Base-by-base conservation (phyloP, 2,329 filamentous ascomycete species). In the Stagonosporopsis chrysanthemi region DNA sequence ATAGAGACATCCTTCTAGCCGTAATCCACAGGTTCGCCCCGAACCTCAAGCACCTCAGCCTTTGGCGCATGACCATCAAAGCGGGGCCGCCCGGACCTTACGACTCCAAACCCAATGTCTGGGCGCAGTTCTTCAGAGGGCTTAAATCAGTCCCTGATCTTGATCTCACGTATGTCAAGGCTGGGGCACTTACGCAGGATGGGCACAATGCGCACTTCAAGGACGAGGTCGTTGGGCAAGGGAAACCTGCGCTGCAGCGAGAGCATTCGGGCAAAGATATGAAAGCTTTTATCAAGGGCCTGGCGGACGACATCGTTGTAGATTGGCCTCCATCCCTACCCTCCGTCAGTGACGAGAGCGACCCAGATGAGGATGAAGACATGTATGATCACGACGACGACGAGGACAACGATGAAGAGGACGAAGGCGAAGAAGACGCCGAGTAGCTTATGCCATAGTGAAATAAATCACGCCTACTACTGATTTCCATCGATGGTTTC, bases 31-130 rank as follows among this genome's bases (percentile, higher is more conserved):
- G 80, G 57, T 81, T 82, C 17, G 75, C 78, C 2, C 62, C 77
- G 2, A 81, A 77, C 0, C 74, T 87, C 1, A 68, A 75, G 8
- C 64, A 65, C 6, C 68, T 86, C 7, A 78, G 78, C 53, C 65
- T 86, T 0, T 82, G 82, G 69, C 81, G 78, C 41, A 64, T 84
- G 17, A 74, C 56, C 0, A 62, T 80, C 5, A 8, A 35, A 6
- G 17, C 52, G 5, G 29, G 14, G 2, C 15, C 15, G 12, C 17
- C 28, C 4, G 31, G 44, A 24, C 52, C 58, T 4, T 48, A 43
- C 19, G 57, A 56, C 22, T 40, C 56, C 11, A 62, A 65, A 17
- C 55, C 58, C 2, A 68, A 67, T 26, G 43, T 60, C 2, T 72
- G 70, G 70, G 53, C 35, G 12, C 42, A 54, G 6, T 45, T 71